These are phyloP conservation scores for Tolypocladium album DNA, from an alignment of 2,329 filamentous ascomycete species.

Conservation along the genomic window DNA sequence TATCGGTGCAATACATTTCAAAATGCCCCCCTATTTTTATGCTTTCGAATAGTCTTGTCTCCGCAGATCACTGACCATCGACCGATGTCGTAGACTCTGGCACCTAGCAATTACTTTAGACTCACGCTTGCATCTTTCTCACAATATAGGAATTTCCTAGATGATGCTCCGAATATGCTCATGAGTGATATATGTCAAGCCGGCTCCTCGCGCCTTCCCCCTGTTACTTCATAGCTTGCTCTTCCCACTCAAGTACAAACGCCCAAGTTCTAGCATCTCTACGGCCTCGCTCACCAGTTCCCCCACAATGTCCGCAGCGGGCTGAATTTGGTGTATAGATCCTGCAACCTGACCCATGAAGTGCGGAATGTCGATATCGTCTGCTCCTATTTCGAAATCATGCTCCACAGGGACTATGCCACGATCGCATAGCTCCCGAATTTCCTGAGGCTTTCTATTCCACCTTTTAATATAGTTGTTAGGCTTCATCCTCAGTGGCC, in stretches of 20 bases:
- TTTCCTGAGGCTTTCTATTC: conserved; percentile 65
- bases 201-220: background rate
- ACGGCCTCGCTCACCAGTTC: conserved; percentile 79
- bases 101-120: background rate
- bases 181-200: background rate
- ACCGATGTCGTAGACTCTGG: too few species aligned
- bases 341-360: conserved; percentile 92
- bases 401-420: conserved; percentile 74
- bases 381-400: conserved; percentile 66
- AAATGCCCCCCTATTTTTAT: too few species aligned
- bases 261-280: conserved; percentile 51
- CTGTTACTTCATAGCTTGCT: conserved; percentile 26
- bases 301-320: conserved; percentile 72
- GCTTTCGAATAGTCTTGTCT: too few species aligned
- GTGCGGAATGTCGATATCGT: conserved; percentile 76
- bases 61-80: too few species aligned
- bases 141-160: background rate
- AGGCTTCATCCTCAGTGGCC: conserved; percentile 68
- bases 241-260: conserved; percentile 40
- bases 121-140: background rate
- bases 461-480: conserved; percentile 78
- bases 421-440: conserved; percentile 61
- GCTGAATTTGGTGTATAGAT: conserved; percentile 64
- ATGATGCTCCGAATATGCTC: background rate
- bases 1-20: too few species aligned